Base-by-base conservation (phyloP, 176 grass and related monocot species). In the Lolium rigidum region DNA sequence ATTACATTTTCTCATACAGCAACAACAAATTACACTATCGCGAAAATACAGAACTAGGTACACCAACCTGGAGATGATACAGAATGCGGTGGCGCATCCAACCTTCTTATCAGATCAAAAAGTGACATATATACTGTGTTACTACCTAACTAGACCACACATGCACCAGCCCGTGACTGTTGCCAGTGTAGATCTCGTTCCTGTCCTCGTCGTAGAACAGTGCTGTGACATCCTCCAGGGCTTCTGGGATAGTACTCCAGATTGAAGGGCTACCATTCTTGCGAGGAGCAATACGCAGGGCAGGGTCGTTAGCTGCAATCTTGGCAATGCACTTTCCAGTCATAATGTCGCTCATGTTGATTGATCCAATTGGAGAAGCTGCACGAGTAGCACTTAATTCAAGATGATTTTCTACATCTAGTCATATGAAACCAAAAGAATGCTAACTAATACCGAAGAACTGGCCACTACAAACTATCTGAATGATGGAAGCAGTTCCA, bases 291-390 rank as follows among this genome's bases (percentile, higher is more conserved):
- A 80, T 78, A 37, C 58, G 44, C 5, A 99, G 82, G 12, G 83
- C 35, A 38, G 92, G 88, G 82, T 99, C 92, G 37, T 86, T 92
- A 72, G 97, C 94, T 38, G 88, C 92, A 69, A 99, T 94, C 88
- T 99, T 99, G 24, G 97, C 97, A 16, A 99, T 99, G 88, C 97
- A 99, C 76, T 96, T 99, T 25, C 97, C 97, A 6, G 94, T 96
- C 79, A 96, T 86, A 74, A 99, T 99, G 82, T 96, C 94, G 4
- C 97, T 99, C 90, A 99, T 96, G 77, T 99, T 99, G 84, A 99
- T 99, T 24, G 97, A 96, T 58, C 97, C 97, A 88, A 94, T 83
- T 31, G 88, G 61, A 85, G 78, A 77, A 61, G 82, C 88, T 88
- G 91, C 88, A 88, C 50, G 82, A 58, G 18, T 16, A 9, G 67